Base-by-base conservation (phyloP, 2,329 filamentous ascomycete genomes). In the Aspergillus sp. region DNA sequence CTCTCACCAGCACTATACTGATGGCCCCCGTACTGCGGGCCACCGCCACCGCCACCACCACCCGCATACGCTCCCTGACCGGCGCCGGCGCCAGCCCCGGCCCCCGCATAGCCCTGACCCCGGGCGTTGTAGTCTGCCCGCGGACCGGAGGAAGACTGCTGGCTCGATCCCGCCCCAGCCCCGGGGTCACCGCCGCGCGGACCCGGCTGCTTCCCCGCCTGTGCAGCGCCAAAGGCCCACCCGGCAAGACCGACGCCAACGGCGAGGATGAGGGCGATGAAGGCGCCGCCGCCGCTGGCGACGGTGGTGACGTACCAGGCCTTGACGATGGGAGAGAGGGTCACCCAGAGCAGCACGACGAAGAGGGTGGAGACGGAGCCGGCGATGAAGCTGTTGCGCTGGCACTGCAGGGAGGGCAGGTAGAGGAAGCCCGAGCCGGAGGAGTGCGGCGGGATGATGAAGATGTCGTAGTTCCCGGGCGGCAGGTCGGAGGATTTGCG, bases 391-490 rank as follows among this genome's bases (percentile, higher is more conserved):
- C 90, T 96, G 72, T 96, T 96, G 65, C 88, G 81, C 65, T 94
- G 89, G 17, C 90, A 88, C 66, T 88, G 83, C 56, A 97, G 73
- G 0, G 92, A 96, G 0, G 93, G 93, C n/a, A 97, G 83, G 71
- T 97, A 97, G 23, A 97, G 78, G 72, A 97, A 97, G 31, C 93
- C 93, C 0, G 86, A 85, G 49, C 93, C 93, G 5, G 92, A 82
- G 10, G 91, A 93, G 71, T 96, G 91, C 44, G 92, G 90, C 6
- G 93, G 93, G 65, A 97, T 92, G 70, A 97, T 88, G 76, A 97
- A 97, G 68, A 97, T 96, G 77, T 97, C 93, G 74, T 96, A 97
- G 69, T 94, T 95, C 50, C 93, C 92, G 1, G 88, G 81, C 2
- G 93, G 93, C 45, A 97, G 78, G 52, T 88, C 88, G 47, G 72